These are phyloP conservation scores for Penicillium dipodomyicola DNA, from an alignment of 495 filamentous ascomycete species.

Conservation along the genomic window DNA sequence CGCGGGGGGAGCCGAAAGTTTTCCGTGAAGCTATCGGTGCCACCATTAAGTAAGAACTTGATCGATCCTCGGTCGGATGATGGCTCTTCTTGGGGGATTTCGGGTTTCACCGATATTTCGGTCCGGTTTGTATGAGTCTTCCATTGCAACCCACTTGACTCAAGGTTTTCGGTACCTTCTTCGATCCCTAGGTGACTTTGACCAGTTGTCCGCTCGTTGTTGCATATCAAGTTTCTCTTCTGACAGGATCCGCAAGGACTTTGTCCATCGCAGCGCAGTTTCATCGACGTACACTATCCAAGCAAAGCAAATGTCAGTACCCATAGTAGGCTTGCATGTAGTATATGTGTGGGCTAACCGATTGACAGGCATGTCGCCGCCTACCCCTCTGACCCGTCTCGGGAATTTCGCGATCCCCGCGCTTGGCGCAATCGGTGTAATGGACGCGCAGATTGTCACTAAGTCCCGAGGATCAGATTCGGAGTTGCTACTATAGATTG, in stretches of 20 bases:
- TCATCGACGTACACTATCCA: slow-evolving; percentile 50
- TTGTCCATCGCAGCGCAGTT: slow-evolving; percentile 49
- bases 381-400: slow-evolving; percentile 48
- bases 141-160: background rate
- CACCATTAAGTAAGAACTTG: slow-evolving; percentile 48
- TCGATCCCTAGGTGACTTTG: slow-evolving; percentile 13
- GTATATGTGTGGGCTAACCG: slow-evolving; percentile 25
- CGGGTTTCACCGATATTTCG: slow-evolving; percentile 26
- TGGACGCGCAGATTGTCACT: slow-evolving; percentile 51
- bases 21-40: slow-evolving; percentile 48
- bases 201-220: slow-evolving; percentile 32
- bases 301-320: background rate
- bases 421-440: slow-evolving; percentile 41
- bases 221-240: slow-evolving; percentile 45
- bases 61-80: slow-evolving; percentile 47
- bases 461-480: background rate
- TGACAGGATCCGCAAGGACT: slow-evolving; percentile 49
- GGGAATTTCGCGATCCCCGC: slow-evolving; percentile 43
- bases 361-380: slow-evolving; percentile 49
- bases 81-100: slow-evolving; percentile 27
- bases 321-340: background rate
- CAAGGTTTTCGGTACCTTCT: slow-evolving; percentile 18
- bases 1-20: slow-evolving; percentile 43
- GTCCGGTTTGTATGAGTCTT: slow-evolving; percentile 4
- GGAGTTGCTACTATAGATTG: too few species aligned